These are phyloP conservation scores for Chlorella ohadii DNA, from an alignment of 139 green algal genomes.

Conservation along the genomic window DNA sequence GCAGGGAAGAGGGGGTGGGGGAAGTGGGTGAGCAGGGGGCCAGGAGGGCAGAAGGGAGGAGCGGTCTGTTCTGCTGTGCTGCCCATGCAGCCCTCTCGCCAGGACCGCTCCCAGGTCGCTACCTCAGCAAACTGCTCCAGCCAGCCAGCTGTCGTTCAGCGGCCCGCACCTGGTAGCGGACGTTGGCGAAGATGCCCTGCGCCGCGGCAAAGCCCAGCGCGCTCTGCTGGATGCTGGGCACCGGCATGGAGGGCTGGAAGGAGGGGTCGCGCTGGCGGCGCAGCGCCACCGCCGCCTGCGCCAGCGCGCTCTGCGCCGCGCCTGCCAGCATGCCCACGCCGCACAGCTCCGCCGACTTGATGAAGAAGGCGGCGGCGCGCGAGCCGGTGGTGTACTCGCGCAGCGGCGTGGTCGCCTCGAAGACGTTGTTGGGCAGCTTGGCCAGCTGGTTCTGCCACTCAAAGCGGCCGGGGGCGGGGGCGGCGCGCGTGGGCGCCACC, in stretches of 20 bases:
- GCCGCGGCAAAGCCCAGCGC: constrained; percentile 82
- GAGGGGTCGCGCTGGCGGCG: constrained; percentile 55
- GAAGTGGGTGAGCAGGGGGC: neutral
- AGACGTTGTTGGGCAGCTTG: constrained; percentile 83
- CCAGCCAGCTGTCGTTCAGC: too few relatives aligned
- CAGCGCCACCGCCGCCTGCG: constrained; percentile 55
- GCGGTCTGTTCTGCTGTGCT: too few relatives aligned
- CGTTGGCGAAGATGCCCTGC: constrained; percentile 87
- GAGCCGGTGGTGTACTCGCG: constrained; percentile 75
- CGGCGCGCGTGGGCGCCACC: constrained; percentile 84
- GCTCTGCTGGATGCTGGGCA: constrained; percentile 70
- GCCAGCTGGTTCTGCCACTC: constrained; percentile 87
- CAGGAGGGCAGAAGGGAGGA: neutral
- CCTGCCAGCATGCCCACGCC: constrained; percentile 83
- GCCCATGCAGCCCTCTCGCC: too few relatives aligned
- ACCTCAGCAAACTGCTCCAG: too few relatives aligned
- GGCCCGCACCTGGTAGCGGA: constrained; percentile 89
- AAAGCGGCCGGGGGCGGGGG: constrained; percentile 36
- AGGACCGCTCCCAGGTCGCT: too few relatives aligned
- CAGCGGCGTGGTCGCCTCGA: constrained; percentile 85
- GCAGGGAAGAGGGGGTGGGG: neutral
- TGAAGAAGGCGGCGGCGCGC: constrained; percentile 75
- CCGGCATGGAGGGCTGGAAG: constrained; percentile 77
- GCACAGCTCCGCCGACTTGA: constrained; percentile 88
- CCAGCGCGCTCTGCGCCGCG: constrained; percentile 46